Evolutionary conservation across 768 basidiomycete genomes (phyloP).

Genomic region (Podaxis rugospora): DNA sequence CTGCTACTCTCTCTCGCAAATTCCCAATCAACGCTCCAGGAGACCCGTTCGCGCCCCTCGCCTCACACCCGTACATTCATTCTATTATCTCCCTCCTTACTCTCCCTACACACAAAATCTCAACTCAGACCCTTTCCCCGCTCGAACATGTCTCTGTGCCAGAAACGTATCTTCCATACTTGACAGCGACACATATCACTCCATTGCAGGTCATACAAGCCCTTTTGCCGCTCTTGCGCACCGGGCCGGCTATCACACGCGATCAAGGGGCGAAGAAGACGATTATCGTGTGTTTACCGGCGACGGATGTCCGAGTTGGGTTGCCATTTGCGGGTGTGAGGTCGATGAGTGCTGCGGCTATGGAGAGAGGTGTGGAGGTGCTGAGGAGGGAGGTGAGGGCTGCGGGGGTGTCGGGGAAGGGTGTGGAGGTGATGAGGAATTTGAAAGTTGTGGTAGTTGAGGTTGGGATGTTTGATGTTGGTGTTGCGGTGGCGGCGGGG

Average conservation of each 20-base stretch:
- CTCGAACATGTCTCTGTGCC: conserved; percentile 67
- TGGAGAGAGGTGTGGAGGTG: conserved; percentile 66
- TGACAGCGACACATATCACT: conserved; percentile 70
- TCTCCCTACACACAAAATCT: conserved; percentile 36
- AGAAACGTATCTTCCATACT: conserved; percentile 62
- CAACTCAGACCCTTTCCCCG: conserved; percentile 48
- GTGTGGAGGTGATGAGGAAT: conserved; percentile 54
- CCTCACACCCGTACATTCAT: conserved; percentile 66
- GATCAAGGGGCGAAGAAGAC: conserved; percentile 48
- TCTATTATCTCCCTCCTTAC: conserved; percentile 76
- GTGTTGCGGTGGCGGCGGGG: conserved; percentile 14
- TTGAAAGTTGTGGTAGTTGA: conserved; percentile 71
- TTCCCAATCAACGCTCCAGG: conserved; percentile 78
- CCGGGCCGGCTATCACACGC: conserved; percentile 44
- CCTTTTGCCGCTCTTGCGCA: conserved; percentile 71
- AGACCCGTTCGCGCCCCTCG: conserved; percentile 71
- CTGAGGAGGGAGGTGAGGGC: conserved; percentile 68
- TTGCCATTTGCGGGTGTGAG: conserved; percentile 65
- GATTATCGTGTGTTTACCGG: conserved; percentile 73
- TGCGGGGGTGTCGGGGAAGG: conserved; percentile 47
- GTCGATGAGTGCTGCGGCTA: conserved; percentile 75
- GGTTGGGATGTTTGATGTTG: conserved; percentile 56
- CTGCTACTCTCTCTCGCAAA: conserved; percentile 73
- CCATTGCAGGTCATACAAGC: conserved; percentile 76
- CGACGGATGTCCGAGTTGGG: conserved; percentile 67